phyloP scores from a whole-genome alignment of 208 protist genomes.

The Phytomonas francai region DNA sequence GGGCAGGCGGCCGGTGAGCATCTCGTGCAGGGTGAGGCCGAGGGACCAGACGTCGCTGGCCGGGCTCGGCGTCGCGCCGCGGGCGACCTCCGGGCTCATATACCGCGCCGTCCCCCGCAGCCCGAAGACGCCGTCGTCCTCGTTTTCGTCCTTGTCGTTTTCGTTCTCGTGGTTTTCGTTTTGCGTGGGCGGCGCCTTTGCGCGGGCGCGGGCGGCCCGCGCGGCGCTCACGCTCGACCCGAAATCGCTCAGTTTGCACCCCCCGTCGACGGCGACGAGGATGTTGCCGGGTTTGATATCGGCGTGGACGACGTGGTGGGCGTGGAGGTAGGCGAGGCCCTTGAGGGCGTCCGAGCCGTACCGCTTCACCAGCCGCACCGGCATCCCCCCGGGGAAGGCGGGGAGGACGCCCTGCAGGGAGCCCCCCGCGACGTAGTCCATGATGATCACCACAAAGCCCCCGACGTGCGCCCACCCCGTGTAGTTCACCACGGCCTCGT shows the following conservation, averaged over 20 bases:
- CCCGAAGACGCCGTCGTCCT: slow-evolving; percentile 21
- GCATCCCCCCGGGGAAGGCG: slow-evolving; percentile 38
- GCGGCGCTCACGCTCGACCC: slow-evolving; percentile 76
- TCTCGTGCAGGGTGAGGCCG: slow-evolving; percentile 50
- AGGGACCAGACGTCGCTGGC: slow-evolving; percentile 72
- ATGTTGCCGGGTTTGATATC: slow-evolving; percentile 89
- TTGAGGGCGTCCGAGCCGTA: slow-evolving; percentile 50
- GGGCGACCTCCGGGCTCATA: slow-evolving; percentile 58
- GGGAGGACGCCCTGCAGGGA: slow-evolving; percentile 53
- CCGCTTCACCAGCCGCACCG: slow-evolving; percentile 24
- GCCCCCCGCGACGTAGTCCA: slow-evolving; percentile 82
- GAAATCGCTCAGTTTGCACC: slow-evolving; percentile 80
- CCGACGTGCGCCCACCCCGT: slow-evolving; percentile 25
- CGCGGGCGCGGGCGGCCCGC: slow-evolving; percentile 16
- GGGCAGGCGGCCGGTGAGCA: slow-evolving; percentile 61
- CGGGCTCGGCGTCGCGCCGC: slow-evolving; percentile 28
- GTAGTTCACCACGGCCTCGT: slow-evolving; percentile 44
- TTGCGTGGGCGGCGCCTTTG: too few relatives aligned
- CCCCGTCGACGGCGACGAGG: slow-evolving; percentile 59
- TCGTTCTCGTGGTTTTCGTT: too few relatives aligned
- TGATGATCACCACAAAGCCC: slow-evolving; percentile 26
- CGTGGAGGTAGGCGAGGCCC: slow-evolving; percentile 75
- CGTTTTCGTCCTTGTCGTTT: too few relatives aligned
- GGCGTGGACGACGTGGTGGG: slow-evolving; percentile 63
- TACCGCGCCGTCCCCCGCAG: slow-evolving; percentile 61